Percentiles rank a stretch among this genome's conserved stretches.
Evolutionary conservation across 352 stramenopile genomes (phyloP).

Genomic region (Paralagenidium karlingii): DNA sequence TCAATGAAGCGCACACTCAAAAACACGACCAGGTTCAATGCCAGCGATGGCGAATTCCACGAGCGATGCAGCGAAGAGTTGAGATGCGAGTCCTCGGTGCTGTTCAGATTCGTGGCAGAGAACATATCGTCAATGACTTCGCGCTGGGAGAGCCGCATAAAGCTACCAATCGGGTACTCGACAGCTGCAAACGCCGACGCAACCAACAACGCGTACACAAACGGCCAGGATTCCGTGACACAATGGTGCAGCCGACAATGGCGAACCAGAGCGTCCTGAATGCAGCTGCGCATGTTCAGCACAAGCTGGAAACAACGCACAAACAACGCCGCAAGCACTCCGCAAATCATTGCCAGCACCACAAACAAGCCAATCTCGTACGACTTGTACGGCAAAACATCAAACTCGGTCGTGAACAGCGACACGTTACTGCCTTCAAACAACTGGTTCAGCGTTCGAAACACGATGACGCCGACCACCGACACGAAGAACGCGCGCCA

Average conservation of each 20-base stretch:
- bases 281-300: slow-evolving; percentile 18
- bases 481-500: slow-evolving; percentile 85
- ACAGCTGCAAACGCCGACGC: slow-evolving; percentile 51
- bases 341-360: slow-evolving; percentile 68
- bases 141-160: slow-evolving; percentile 64
- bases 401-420: slow-evolving; percentile 74
- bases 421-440: slow-evolving; percentile 42
- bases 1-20: slow-evolving; percentile 66
- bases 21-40: slow-evolving; percentile 56
- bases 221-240: slow-evolving; percentile 26
- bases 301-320: slow-evolving; percentile 48
- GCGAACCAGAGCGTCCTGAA: slow-evolving; percentile 23
- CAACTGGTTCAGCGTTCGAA: slow-evolving; percentile 56
- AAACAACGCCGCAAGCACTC: slow-evolving; percentile 71
- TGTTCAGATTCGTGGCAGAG: slow-evolving; percentile 36
- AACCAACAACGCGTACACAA: slow-evolving; percentile 53
- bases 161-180: slow-evolving; percentile 63
- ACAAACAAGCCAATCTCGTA: slow-evolving; percentile 72
- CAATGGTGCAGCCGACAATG: too few species aligned
- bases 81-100: slow-evolving; percentile 16
- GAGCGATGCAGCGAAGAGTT: slow-evolving; percentile 8
- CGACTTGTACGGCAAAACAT: slow-evolving; percentile 49
- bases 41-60: slow-evolving; percentile 47
- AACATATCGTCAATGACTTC: slow-evolving; percentile 85
- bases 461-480: slow-evolving; percentile 76